Evolutionary conservation across 2,329 filamentous ascomycete genomes (phyloP), one percentile per base, ranked within the genome.

Genomic region (Pseudocercospora ulei): DNA sequence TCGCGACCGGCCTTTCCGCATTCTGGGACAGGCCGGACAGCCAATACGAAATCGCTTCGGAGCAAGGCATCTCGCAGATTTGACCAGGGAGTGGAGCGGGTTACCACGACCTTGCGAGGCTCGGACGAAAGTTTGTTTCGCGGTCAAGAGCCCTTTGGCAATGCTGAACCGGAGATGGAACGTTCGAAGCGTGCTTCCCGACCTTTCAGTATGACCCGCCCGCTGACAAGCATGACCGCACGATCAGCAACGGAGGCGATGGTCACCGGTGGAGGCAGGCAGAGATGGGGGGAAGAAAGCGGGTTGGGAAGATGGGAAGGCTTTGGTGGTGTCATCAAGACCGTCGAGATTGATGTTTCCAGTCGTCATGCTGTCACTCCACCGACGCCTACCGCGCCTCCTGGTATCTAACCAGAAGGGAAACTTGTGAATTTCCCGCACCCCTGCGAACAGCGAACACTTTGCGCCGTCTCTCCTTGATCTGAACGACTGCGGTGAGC

Each of bases 291-390:
- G 12, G 29, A 35, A 16, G 26, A 34, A 5, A 38, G 40, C 8
- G 41, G 41, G 6, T 29, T 12, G 24, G 44, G 44, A 26, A 26
- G 38, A 12, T 41, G 41, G 38, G 44, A 44, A 26, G 41, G 41
- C 9, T 36, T 44, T 12, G 41, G 38, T n/a, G 44, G 41, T 1
- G 45, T 48, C 11, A 31, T 48, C 4, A 42, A 43, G 29, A 48
- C 42, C 2, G 22, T 45, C 0, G 42, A 48, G 13, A 14, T 48
- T n/a, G 45, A 45, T 23, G 42, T 48, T 9, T 31, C 38, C 12
- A 40, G 30, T 14, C 30, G 31, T 7, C 25, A 35, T n/a, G 35
- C 35, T 17, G 19, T 27, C 11, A 38, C 30, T 3, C 27, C 41
- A 2, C 33, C 41, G 8, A 41, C 16, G 4, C 20, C 12, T 23